Base-by-base conservation (phyloP, 2,329 filamentous ascomycete genomes). In the Camptophora hylomeconis region DNA sequence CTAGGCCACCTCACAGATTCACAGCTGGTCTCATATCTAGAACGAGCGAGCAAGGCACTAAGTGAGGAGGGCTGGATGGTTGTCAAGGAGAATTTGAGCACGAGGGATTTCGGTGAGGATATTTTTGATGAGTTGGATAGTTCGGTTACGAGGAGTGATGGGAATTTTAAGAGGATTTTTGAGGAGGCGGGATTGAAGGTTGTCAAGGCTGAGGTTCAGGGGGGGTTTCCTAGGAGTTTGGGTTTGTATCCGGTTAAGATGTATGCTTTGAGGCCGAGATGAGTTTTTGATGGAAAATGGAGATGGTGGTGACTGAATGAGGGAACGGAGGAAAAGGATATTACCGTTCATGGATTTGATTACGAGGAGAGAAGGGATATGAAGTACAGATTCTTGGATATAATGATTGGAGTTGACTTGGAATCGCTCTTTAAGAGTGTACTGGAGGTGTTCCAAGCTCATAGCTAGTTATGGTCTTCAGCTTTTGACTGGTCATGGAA, bases 11-110 rank as follows among this genome's bases (percentile, higher is more conserved):
- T 93, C 31, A 83, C 70, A 0, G 83, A 93, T 48, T 55, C 54
- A 5, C 73, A 92, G 50, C 50, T 94, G 3, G 60, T 79, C 1
- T 58, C 57, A 2, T 92, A 76, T 45, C 54, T 94, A 10, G 43
- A 57, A 32, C 62, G 70, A 15, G 80, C 80, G 49, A 66, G 63
- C 26, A 42, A 52, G 0, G 60, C 60, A 1, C 44, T 78, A 13
- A 17, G 17, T 4, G 29, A 23, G 5, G 48, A 40, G 7, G 60
- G 60, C 1, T 45, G 63, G 25, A 70, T 87, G 10, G 65, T 84
- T 6, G 61, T 86, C 31, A 89, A 89, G 59, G 86, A 94, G 60
- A 94, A 93, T 45, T 48, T 81, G 37, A 68, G 61, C 11, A 72
- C 65, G 2, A 39, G 67, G 42, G 39, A 52, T 9, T 56, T 55